Base-by-base conservation (phyloP, 2,329 filamentous ascomycete genomes). In the Neonectria punicea region DNA sequence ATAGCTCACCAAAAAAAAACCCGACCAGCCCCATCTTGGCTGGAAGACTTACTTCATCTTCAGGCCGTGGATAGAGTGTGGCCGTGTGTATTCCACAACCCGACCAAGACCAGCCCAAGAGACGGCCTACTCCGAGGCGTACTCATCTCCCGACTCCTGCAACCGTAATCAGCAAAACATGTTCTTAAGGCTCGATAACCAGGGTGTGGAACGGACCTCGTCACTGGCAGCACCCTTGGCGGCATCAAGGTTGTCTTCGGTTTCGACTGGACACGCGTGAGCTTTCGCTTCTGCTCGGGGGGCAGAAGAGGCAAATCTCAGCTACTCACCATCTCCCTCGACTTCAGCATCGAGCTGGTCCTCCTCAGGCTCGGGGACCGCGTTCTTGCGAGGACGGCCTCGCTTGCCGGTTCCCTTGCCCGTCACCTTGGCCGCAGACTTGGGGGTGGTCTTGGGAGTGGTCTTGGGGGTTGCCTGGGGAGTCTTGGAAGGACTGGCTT, bases 361-460 rank as follows among this genome's bases (percentile, higher is more conserved):
- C 8, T 69, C 63, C 2, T 64, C 34, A 7, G 25, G 25, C 25
- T 25, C 25, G 6, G 63, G 36, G 3, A 36, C 32, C 9, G 58
- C 61, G 63, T 67, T 65, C 68, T 77, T 79, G 65, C 74, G 73
- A 50, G 79, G 79, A 13, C 80, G 72, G 41, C 80, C 73, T 18
- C 73, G 70, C 60, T 66, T 73, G 46, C 65, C 53, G 4, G 65
- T 50, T 16, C 39, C 39, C 39, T 43, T 43, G 39, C 39, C 39
- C n/a, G 39, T 43, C 39, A 39, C 36, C 32, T 34, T 34, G 36
- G 36, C 14, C 14, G 36, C 14, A n/a, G 63, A 46, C 69, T 71
- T 73, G 11, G 71, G 65, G 16, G 70, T 67, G 44, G 69, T 51
- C 41, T 65, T 58, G 11, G 71, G 65, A n/a, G 70, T 67, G 44